These are phyloP conservation scores for Chaetomium strumarium DNA, from an alignment of 2,329 filamentous ascomycete species.

Conservation along the genomic window DNA sequence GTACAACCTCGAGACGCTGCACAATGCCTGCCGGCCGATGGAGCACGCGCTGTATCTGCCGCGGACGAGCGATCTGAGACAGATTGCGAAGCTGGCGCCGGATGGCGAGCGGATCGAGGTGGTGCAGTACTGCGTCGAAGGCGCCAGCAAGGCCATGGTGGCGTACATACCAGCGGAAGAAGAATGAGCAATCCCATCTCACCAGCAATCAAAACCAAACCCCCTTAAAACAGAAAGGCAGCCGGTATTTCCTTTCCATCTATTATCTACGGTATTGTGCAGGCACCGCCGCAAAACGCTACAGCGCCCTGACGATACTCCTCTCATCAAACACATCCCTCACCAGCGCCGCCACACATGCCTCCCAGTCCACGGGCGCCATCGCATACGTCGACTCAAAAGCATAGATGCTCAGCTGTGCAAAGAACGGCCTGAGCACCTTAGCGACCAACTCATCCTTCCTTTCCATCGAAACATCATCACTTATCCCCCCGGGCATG, in stretches of 20 bases:
- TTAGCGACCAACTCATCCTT: slow-evolving; percentile 67
- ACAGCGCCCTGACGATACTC: slow-evolving; percentile 57
- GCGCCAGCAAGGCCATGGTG: slow-evolving; percentile 78
- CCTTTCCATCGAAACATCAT: slow-evolving; percentile 52
- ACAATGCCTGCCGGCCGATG: slow-evolving; percentile 53
- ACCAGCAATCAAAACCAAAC: not conserved
- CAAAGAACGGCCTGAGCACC: slow-evolving; percentile 81
- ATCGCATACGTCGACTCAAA: slow-evolving; percentile 93
- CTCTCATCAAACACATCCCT: slow-evolving; percentile 75
- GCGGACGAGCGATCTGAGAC: slow-evolving; percentile 73
- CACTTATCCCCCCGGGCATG: slow-evolving; percentile 46
- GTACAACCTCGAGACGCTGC: slow-evolving; percentile 63
- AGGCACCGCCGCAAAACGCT: slow-evolving; percentile 9
- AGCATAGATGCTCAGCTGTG: slow-evolving; percentile 82
- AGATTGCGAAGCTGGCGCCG: slow-evolving; percentile 58
- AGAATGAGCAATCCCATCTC: not conserved
- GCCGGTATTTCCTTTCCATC: not conserved
- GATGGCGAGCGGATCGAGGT: slow-evolving; percentile 58
- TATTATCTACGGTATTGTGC: not conserved
- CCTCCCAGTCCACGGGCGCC: slow-evolving; percentile 59
- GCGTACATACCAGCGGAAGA: slow-evolving; percentile 47
- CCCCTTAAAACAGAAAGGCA: not conserved
- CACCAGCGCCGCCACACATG: slow-evolving; percentile 59
- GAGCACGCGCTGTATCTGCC: slow-evolving; percentile 75
- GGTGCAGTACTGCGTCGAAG: slow-evolving; percentile 86